Evolutionary conservation across 2,329 filamentous ascomycete genomes (phyloP).

Genomic region (Hymenoscyphus infarciens): DNA sequence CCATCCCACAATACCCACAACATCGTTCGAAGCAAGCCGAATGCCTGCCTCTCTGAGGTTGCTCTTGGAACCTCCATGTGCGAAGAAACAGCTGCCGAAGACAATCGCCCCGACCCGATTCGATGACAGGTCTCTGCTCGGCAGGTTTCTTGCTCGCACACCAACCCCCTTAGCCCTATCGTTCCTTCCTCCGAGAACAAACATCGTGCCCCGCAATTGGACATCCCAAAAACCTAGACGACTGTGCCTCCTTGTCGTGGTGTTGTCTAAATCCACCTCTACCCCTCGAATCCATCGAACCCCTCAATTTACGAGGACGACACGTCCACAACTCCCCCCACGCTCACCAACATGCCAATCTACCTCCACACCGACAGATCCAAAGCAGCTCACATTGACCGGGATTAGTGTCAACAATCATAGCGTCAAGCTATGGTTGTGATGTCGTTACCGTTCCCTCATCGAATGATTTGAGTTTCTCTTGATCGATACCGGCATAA

Average conservation of each 20-base stretch:
- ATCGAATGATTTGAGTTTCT: too few species aligned
- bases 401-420: neutral
- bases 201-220: neutral
- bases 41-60: neutral
- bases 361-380: neutral
- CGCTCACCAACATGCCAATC: neutral
- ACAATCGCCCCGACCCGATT: neutral
- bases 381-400: neutral
- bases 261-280: neutral
- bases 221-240: too few species aligned
- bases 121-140: neutral
- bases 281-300: neutral
- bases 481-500: too few species aligned
- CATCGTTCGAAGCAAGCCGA: neutral
- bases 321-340: neutral
- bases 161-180: neutral
- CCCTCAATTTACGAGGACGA: slow-evolving; percentile 1
- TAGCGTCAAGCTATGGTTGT: too few species aligned
- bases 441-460: too few species aligned
- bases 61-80: neutral
- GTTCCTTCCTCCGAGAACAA: neutral
- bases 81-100: neutral
- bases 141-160: neutral
- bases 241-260: neutral
- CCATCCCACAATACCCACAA: neutral